Conservation (phyloP, 805 yeast genomes). For the Torulaspora microellipsoides region DNA sequence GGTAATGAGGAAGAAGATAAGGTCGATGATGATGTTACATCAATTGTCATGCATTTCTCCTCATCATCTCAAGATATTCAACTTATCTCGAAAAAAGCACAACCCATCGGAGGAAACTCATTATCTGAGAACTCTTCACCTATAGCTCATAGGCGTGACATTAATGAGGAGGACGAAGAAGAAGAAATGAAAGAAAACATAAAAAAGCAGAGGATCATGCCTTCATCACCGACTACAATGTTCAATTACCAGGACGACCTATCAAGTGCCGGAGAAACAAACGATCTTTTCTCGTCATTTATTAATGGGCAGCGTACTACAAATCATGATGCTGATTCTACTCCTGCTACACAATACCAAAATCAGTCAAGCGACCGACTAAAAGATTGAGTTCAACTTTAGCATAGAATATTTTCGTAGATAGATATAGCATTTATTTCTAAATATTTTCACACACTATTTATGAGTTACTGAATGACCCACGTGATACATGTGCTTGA, state of each 20-base stretch:
- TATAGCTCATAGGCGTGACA: slow-evolving; percentile 2
- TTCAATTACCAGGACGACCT: slow-evolving; percentile 22
- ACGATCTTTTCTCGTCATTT: slow-evolving; percentile 27
- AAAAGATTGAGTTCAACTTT: slow-evolving; percentile 2
- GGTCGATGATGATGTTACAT: slow-evolving; percentile 22
- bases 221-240: slow-evolving; percentile 33
- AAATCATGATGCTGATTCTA: slow-evolving; percentile 20
- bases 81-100: slow-evolving; percentile 3
- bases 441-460: too few relatives aligned
- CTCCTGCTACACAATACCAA: slow-evolving; percentile 27
- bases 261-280: slow-evolving; percentile 16
- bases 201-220: slow-evolving; percentile 28
- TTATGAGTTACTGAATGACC: too few relatives aligned
- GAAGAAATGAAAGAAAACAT: slow-evolving; percentile 11
- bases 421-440: too few relatives aligned
- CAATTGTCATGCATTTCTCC: slow-evolving; percentile 17
- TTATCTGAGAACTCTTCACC: slow-evolving; percentile 11
- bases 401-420: too few relatives aligned
- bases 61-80: slow-evolving; percentile 17
- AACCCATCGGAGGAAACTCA: neutral
- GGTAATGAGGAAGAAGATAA: slow-evolving; percentile 12
- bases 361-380: slow-evolving; percentile 12
- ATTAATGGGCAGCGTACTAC: slow-evolving; percentile 15
- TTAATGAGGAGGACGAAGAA: slow-evolving; percentile 7
- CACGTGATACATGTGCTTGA: too few relatives aligned